These are phyloP conservation scores for Paspalum notatum DNA, from an alignment of 176 grass and related monocot species.

Conservation along the genomic window DNA sequence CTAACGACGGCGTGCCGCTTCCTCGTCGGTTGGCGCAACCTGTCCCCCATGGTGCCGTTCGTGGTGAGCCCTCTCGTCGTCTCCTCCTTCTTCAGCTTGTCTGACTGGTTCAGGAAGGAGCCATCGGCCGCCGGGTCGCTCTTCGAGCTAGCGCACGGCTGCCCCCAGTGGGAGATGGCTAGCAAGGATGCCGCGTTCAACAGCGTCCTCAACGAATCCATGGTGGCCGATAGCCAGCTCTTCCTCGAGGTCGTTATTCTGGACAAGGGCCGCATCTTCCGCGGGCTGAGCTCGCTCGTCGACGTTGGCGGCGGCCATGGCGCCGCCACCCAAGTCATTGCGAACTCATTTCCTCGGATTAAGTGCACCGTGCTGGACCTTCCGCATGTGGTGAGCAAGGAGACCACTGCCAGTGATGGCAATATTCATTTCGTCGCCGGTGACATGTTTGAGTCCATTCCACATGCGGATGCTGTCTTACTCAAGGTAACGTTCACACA, in stretches of 20 bases:
- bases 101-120: constrained; percentile 16
- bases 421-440: constrained; percentile 47
- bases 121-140: constrained; percentile 1
- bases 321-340: constrained; percentile 23
- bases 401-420: background rate
- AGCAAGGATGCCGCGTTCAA: background rate
- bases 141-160: constrained; percentile 25
- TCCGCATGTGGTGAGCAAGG: background rate
- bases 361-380: constrained; percentile 56
- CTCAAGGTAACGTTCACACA: constrained; percentile 42
- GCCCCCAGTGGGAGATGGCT: constrained; percentile 30
- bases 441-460: constrained; percentile 41
- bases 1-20: constrained; percentile 28
- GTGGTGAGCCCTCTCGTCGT: constrained; percentile 5
- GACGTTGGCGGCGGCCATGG: constrained; percentile 54
- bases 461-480: constrained; percentile 1
- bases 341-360: constrained; percentile 44
- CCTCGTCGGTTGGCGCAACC: background rate
- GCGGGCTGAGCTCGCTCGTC: constrained; percentile 39
- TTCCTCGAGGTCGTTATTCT: constrained; percentile 46
- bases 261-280: constrained; percentile 39
- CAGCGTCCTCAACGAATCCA: background rate
- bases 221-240: constrained; percentile 32
- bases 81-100: constrained; percentile 38
- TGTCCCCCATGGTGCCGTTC: constrained; percentile 22